A percentile compares a stretch with the other conserved stretches of the same genome.
Evolutionary conservation across 139 green algal species (phyloP).

Genomic region (Chlamydomonas schloesseri): DNA sequence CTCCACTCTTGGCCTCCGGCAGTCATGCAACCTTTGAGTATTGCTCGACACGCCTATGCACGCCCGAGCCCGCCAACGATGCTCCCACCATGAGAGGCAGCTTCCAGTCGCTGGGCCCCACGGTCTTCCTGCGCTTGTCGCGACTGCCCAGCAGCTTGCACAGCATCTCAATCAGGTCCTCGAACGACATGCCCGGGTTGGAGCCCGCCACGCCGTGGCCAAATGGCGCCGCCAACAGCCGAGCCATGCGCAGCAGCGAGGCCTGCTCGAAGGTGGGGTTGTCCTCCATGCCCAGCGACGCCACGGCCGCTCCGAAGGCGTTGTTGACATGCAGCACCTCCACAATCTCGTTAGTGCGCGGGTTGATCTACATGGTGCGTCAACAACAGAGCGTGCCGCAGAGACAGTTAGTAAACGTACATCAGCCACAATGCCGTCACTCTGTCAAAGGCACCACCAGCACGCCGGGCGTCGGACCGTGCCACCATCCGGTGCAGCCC

Average conservation of each 20-base stretch:
- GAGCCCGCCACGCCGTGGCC: conserved; percentile 3
- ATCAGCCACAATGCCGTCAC: too few species aligned
- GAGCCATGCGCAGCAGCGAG: conserved; percentile 23
- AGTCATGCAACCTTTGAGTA: too few species aligned
- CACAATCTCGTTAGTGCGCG: neutral
- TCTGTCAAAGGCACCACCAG: too few species aligned
- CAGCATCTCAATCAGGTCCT: conserved; percentile 20
- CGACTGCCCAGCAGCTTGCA: conserved; percentile 19
- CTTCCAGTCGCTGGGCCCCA: neutral
- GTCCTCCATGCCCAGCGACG: conserved; percentile 16
- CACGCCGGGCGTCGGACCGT: too few species aligned
- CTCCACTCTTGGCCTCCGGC: too few species aligned
- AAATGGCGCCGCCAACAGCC: conserved; percentile 16
- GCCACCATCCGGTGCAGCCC: too few species aligned
- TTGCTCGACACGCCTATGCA: too few species aligned
- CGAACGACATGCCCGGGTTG: conserved; percentile 30
- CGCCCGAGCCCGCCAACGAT: too few species aligned
- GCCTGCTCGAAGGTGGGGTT: neutral
- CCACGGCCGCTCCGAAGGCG: neutral
- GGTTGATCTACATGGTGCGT: conserved; percentile 20
- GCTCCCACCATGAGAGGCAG: neutral
- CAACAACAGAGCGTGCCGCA: too few species aligned
- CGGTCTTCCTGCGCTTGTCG: neutral
- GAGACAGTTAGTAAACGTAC: too few species aligned
- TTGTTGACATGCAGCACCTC: conserved; percentile 12